phyloP scores from a whole-genome alignment of 768 basidiomycete species.

The Pleurotus giganteus region DNA sequence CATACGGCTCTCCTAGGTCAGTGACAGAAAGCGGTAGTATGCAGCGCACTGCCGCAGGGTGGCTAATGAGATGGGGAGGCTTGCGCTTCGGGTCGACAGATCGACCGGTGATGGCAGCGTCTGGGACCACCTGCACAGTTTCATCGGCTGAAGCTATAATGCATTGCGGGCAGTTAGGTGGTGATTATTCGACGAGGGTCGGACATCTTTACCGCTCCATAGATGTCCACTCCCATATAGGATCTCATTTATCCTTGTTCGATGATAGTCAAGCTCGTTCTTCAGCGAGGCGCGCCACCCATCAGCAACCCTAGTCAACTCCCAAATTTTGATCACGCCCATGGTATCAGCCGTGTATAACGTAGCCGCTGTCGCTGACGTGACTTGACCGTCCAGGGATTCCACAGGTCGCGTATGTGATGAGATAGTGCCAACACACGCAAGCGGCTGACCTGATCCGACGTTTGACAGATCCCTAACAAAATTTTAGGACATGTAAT shows the following conservation, averaged over 20 bases:
- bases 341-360: constrained; percentile 91
- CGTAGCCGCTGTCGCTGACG: constrained; percentile 43
- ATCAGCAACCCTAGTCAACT: constrained; percentile 43
- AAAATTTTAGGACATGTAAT: constrained; percentile 1
- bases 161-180: background rate
- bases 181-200: background rate
- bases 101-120: constrained; percentile 22
- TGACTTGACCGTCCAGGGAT: constrained; percentile 56
- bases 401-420: constrained; percentile 89
- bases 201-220: constrained; percentile 72
- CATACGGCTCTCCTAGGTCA: constrained; percentile 65
- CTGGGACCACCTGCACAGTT: constrained; percentile 62
- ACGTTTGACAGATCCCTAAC: constrained; percentile 62
- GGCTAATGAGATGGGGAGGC: constrained; percentile 41
- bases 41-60: constrained; percentile 66
- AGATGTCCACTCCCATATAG: constrained; percentile 64
- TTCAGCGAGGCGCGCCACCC: constrained; percentile 49
- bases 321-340: constrained; percentile 86
- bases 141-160: constrained; percentile 84
- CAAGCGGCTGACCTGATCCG: constrained; percentile 38
- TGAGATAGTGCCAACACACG: constrained; percentile 66
- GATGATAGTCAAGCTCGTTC: constrained; percentile 67
- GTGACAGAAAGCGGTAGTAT: constrained; percentile 69
- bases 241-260: constrained; percentile 82
- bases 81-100: constrained; percentile 22